Conservation (phyloP, 73 alveolate genomes). For the Uronychia setigera region DNA sequence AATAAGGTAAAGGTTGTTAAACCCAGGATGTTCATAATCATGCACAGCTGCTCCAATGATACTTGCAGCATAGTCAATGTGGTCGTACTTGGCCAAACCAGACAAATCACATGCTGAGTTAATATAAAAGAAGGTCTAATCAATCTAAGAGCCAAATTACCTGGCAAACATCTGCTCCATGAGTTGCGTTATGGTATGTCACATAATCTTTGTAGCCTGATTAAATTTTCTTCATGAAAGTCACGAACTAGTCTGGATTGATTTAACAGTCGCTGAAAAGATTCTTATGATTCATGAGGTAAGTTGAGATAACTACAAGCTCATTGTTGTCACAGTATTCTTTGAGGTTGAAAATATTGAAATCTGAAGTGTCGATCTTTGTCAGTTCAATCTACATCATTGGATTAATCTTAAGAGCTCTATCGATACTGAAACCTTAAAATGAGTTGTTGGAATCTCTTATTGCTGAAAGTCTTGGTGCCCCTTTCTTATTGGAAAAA, state of each 20-base stretch:
- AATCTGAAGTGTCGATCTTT: background rate
- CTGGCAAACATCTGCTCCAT: slow-evolving; percentile 89
- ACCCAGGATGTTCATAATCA: slow-evolving; percentile 83
- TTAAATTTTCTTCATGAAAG: slow-evolving; percentile 13
- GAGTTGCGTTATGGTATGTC: slow-evolving; percentile 77
- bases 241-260: slow-evolving; percentile 19
- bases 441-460: background rate
- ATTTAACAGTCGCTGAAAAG: slow-evolving; percentile 2
- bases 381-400: background rate
- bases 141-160: slow-evolving; percentile 62
- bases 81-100: slow-evolving; percentile 56
- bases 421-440: background rate
- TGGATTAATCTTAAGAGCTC: background rate
- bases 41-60: slow-evolving; percentile 74
- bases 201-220: slow-evolving; percentile 7
- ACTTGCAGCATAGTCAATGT: slow-evolving; percentile 64
- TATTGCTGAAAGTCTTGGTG: background rate
- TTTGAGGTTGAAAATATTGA: slow-evolving; percentile 15
- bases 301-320: slow-evolving; percentile 2
- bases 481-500: background rate
- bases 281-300: background rate
- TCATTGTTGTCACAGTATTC: slow-evolving; percentile 16
- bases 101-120: slow-evolving; percentile 59
- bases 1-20: slow-evolving; percentile 60
- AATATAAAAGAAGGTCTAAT: background rate